Base-by-base conservation (phyloP, 768 basidiomycete species). In the Rhodocollybia butyracea region DNA sequence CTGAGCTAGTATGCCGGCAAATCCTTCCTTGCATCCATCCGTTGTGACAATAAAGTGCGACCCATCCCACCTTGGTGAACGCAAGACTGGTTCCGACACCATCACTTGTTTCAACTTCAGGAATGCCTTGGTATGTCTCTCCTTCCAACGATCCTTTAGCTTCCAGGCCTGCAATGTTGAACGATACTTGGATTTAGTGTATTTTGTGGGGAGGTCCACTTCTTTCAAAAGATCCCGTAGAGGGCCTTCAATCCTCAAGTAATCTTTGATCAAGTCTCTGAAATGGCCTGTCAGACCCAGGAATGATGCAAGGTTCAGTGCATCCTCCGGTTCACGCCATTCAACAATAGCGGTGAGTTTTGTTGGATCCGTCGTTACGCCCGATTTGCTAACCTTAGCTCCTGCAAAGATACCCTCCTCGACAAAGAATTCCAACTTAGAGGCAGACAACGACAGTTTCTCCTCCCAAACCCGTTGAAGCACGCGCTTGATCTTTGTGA, bases 391-490 rank as follows among this genome's bases (percentile, higher is more conserved):
- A 17, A 59, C 31, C 26, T 13, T 31, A 11, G 36, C 39, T 8
- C 58, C 51, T 32, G 31, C 57, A 30, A 59, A 59, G 10, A 30
- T 2, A 34, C 1, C 36, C 1, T 59, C 5, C 40, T 55, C 48
- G 1, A 19, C 32, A 17, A 68, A 57, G 21, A 69, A 51, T 13
- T 52, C 24, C 1, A 41, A 36, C 38, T 54, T 54, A 11, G n/a
- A 41, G 3, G 74, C 61, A 2, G 75, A 72, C 1, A 79, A 57
- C 0, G 73, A 77, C 19, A 78, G 51, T 0, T 45, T 41, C 43
- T 21, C 8, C 5, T 7, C 22, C 21, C 40, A 41, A 13, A 54
- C 41, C 46, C 52, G 7, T 8, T 13, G 15, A 10, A 54, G 32
- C 6, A 54, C 38, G 7, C 24, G 31, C 5, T 47, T 19, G 8